Evolutionary conservation across 768 basidiomycete species (phyloP).

Genomic region (Auricularia auricula-judae): DNA sequence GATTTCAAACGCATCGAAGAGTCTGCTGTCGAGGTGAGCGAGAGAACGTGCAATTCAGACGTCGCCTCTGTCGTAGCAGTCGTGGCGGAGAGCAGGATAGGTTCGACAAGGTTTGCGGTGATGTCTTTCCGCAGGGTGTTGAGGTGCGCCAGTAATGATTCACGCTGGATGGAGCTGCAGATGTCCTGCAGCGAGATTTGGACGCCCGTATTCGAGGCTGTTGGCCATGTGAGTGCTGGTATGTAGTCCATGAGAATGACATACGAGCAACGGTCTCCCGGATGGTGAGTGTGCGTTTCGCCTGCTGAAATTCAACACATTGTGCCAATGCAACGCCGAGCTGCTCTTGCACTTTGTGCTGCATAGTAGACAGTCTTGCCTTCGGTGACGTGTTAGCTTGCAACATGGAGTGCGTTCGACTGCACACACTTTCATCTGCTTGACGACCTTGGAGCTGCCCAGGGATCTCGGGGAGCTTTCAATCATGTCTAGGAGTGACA

Average conservation of each 20-base stretch:
- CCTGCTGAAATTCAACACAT: conserved; percentile 37
- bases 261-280: no score
- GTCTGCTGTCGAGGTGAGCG: conserved; percentile 28
- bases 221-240: no score
- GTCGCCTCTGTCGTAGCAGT: conserved; percentile 31
- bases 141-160: conserved; percentile 45
- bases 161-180: conserved; percentile 45
- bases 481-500: conserved; percentile 33
- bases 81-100: conserved; percentile 42
- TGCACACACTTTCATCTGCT: conserved; percentile 45
- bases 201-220: conserved; percentile 14
- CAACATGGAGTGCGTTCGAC: conserved; percentile 7
- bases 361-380: conserved; percentile 43
- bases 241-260: no score
- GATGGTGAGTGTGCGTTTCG: conserved; percentile 16
- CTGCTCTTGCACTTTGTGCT: conserved; percentile 58
- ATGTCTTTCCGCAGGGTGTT: conserved; percentile 57
- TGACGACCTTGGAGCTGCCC: conserved; percentile 36
- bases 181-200: conserved; percentile 40
- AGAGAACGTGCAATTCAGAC: conserved; percentile 38
- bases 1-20: conserved; percentile 38
- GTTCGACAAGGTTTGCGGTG: conserved; percentile 45
- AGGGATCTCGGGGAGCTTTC: conserved; percentile 40
- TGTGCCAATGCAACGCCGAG: conserved; percentile 56
- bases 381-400: conserved; percentile 16